Base-by-base conservation (phyloP, 176 grass and related monocot genomes). In the Oryza punctata region DNA sequence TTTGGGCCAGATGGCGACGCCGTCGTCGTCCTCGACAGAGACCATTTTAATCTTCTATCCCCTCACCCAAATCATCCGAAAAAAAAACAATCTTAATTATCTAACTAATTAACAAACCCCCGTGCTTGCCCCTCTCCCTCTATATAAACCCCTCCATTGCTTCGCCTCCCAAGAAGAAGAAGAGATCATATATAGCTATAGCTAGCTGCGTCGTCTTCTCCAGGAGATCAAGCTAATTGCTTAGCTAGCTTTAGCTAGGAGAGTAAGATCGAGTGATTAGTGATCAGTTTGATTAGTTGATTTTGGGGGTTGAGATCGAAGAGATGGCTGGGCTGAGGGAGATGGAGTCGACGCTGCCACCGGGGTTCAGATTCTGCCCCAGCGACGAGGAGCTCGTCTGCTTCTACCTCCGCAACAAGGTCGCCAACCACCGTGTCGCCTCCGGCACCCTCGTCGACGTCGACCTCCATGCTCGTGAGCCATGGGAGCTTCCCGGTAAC, bases 401-500 rank as follows among this genome's bases (percentile, higher is more conserved):
- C 78, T 91, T 92, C 81, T 95, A 95, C 87, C 93, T 95, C 35
- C 82, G 82, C 57, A 90, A 85, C 79, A 95, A 95, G 93, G 93
- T 95, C 82, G 67, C 78, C 43, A 92, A 88, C 10, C 76, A 92
- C 46, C 69, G 80, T 35, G 44, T 83, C 66, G 73, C 82, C 5
- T 84, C 87, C 28, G 93, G 88, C 24, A 92, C 93, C 32, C 50
- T 95, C 79, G 83, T 92, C 45, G 93, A 92, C 67, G 93, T 95
- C 77, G 93, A 95, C 79, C 82, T 95, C 47, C 93, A 95, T 26
- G 85, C 82, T 12, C 73, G 85, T 3, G 93, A 95, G 73, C 93
- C 93, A n/a, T 95, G 93, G 93, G 90, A 95, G 80, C 93, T 95
- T 81, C 93, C 93, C 14, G 93, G 93, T 95, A 83, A 60, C 2